These are phyloP conservation scores for Phytophthora brassicae DNA, from an alignment of 352 stramenopile species.

Conservation along the genomic window DNA sequence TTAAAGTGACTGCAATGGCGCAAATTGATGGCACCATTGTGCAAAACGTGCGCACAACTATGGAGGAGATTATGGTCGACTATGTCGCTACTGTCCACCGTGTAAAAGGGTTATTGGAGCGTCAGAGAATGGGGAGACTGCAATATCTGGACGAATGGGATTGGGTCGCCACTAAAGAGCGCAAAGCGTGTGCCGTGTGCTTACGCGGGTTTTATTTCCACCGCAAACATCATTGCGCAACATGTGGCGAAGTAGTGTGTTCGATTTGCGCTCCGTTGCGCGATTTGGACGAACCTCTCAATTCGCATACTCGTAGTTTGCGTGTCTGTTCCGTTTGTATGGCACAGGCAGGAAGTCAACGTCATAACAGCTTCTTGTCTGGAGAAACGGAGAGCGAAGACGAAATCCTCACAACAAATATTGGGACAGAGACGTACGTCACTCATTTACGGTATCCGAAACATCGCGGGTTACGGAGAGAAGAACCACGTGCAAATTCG, in stretches of 20 bases:
- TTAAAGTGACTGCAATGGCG: slow-evolving; percentile 71
- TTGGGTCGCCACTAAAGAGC: slow-evolving; percentile 67
- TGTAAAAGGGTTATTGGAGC: slow-evolving; percentile 63
- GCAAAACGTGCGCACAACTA: slow-evolving; percentile 29
- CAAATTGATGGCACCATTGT: slow-evolving; percentile 64
- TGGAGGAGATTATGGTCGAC: slow-evolving; percentile 75
- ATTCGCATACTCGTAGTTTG: slow-evolving; percentile 50
- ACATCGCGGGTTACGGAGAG: slow-evolving; percentile 22
- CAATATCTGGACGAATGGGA: slow-evolving; percentile 82
- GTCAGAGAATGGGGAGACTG: slow-evolving; percentile 72
- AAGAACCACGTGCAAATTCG: slow-evolving; percentile 4
- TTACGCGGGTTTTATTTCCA: slow-evolving; percentile 79
- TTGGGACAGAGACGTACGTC: slow-evolving; percentile 53
- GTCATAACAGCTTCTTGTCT: slow-evolving; percentile 24
- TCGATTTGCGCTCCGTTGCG: slow-evolving; percentile 69
- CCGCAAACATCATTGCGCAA: slow-evolving; percentile 74
- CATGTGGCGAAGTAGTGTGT: slow-evolving; percentile 81
- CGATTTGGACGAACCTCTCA: slow-evolving; percentile 66
- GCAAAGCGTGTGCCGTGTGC: slow-evolving; percentile 81
- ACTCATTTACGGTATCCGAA: slow-evolving; percentile 37
- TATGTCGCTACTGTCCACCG: slow-evolving; percentile 56
- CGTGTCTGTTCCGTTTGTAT: slow-evolving; percentile 77
- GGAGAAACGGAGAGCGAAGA: slow-evolving; percentile 33
- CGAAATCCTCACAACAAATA: slow-evolving; percentile 45
- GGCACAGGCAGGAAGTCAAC: slow-evolving; percentile 40